A percentile compares a stretch with the other conserved stretches of the same genome.
These are phyloP conservation scores for Phylloporus rhodoxanthus DNA, from an alignment of 768 basidiomycete species.

Conservation along the genomic window DNA sequence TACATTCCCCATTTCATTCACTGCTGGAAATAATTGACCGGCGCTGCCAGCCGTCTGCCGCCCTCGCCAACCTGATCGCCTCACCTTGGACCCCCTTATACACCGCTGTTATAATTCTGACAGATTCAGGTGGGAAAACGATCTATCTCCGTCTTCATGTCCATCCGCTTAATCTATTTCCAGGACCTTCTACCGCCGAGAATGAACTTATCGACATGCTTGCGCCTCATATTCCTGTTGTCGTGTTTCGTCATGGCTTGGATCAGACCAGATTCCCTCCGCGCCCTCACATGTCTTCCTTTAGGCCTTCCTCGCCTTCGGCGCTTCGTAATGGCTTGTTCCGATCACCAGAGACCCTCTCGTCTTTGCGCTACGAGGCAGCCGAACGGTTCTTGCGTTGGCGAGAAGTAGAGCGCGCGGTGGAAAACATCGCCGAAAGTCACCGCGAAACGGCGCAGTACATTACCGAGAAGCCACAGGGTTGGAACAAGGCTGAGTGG, in stretches of 20 bases:
- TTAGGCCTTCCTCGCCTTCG: slow-evolving; percentile 46
- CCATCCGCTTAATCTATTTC: background rate
- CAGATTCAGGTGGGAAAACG: slow-evolving; percentile 39
- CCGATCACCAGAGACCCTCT: slow-evolving; percentile 56
- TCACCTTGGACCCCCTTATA: slow-evolving; percentile 54
- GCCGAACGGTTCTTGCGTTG: slow-evolving; percentile 66
- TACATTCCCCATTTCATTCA: slow-evolving; percentile 53
- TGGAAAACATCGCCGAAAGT: slow-evolving; percentile 36
- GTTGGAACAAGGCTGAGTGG: slow-evolving; percentile 62
- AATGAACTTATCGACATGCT: slow-evolving; percentile 45
- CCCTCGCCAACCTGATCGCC: slow-evolving; percentile 49
- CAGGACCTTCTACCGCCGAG: slow-evolving; percentile 34
- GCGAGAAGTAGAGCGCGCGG: slow-evolving; percentile 62
- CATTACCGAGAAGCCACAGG: slow-evolving; percentile 20
- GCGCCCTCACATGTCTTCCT: slow-evolving; percentile 44
- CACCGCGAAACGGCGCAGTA: slow-evolving; percentile 23
- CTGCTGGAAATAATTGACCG: slow-evolving; percentile 51
- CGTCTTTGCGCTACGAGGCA: slow-evolving; percentile 54
- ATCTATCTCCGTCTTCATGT: slow-evolving; percentile 1
- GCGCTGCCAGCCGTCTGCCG: slow-evolving; percentile 44
- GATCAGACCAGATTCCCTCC: slow-evolving; percentile 28
- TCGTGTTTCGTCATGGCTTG: slow-evolving; percentile 44
- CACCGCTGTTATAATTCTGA: slow-evolving; percentile 53
- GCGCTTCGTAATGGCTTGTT: slow-evolving; percentile 58
- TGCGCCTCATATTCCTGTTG: slow-evolving; percentile 49